Conservation (phyloP, 2,329 filamentous ascomycete genomes). For the Lecanicillium sp. region DNA sequence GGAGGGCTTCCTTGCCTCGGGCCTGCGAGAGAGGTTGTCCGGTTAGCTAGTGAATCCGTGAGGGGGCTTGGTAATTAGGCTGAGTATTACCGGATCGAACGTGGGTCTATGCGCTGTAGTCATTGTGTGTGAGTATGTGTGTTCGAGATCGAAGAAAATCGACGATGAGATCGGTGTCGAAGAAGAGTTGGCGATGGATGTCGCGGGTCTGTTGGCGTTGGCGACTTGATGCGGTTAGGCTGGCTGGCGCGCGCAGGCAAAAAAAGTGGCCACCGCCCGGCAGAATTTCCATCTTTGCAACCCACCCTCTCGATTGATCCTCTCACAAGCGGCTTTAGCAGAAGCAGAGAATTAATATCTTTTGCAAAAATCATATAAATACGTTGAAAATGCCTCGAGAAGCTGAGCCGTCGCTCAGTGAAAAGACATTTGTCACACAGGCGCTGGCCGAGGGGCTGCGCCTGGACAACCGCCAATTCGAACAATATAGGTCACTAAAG, state of each 20-base stretch:
- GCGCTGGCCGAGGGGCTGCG: slow-evolving; percentile 76
- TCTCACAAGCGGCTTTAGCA: background rate
- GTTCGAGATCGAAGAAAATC: background rate
- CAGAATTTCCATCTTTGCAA: slow-evolving; percentile 35
- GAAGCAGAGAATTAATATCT: background rate
- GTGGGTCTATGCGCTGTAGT: slow-evolving; percentile 77
- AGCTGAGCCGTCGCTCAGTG: slow-evolving; percentile 82
- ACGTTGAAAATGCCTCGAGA: slow-evolving; percentile 73
- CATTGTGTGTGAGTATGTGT: slow-evolving; percentile 35
- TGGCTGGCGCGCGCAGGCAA: background rate
- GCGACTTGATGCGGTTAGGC: background rate
- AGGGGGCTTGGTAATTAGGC: background rate
- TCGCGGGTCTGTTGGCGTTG: no score
- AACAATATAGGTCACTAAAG: slow-evolving; percentile 71
- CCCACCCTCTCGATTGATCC: no score
- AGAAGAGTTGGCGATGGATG: background rate
- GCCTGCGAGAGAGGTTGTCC: slow-evolving; percentile 47
- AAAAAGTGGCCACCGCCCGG: slow-evolving; percentile 38
- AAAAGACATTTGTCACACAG: slow-evolving; percentile 78
- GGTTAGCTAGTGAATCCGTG: slow-evolving; percentile 17
- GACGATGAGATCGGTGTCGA: background rate
- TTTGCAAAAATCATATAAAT: slow-evolving; percentile 10
- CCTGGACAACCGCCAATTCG: slow-evolving; percentile 74
- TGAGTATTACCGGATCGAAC: slow-evolving; percentile 73
- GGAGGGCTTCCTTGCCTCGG: slow-evolving; percentile 87